A percentile compares a stretch with the other conserved stretches of the same genome.
phyloP scores from a whole-genome alignment of 352 stramenopile species.

The Pythium aphanidermatum region DNA sequence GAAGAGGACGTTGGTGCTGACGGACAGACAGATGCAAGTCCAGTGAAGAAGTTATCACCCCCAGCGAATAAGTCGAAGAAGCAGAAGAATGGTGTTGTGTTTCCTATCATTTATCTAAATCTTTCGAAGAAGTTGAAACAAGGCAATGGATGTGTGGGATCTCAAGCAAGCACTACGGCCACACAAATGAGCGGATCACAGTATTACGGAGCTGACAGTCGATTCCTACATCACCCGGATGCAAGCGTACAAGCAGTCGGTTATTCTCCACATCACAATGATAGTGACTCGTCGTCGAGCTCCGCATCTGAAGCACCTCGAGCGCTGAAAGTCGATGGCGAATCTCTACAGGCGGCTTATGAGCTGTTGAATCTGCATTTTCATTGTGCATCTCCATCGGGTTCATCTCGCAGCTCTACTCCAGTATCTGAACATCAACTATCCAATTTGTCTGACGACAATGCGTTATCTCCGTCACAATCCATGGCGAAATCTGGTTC shows the following conservation, averaged over 20 bases:
- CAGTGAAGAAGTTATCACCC: slow-evolving; percentile 23
- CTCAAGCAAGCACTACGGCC: not conserved
- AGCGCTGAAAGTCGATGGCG: slow-evolving; percentile 44
- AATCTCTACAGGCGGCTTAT: slow-evolving; percentile 66
- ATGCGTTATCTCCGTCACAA: not conserved
- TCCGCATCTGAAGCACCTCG: slow-evolving; percentile 15
- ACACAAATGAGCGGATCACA: not conserved
- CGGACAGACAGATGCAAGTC: slow-evolving; percentile 3
- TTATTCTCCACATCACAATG: slow-evolving; percentile 3
- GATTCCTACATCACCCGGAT: slow-evolving; percentile 11
- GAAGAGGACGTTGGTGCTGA: slow-evolving; percentile 21
- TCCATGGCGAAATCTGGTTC: not conserved
- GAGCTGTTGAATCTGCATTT: slow-evolving; percentile 55
- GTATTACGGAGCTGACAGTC: slow-evolving; percentile 6
- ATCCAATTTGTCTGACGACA: not conserved
- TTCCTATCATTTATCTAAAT: slow-evolving; percentile 82
- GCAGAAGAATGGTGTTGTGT: slow-evolving; percentile 38
- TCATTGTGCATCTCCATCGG: slow-evolving; percentile 6
- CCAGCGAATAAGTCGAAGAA: slow-evolving; percentile 38
- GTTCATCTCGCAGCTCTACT: slow-evolving; percentile 9
- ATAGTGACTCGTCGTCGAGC: slow-evolving; percentile 14
- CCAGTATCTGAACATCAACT: not conserved
- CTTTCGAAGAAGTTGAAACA: slow-evolving; percentile 61
- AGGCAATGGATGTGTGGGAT: too few relatives aligned
- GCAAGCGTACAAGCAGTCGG: slow-evolving; percentile 7